Percentiles rank a stretch among this genome's conserved stretches.
Evolutionary conservation across 768 basidiomycete species (phyloP).

Genomic region (Dentipellis fragilis): DNA sequence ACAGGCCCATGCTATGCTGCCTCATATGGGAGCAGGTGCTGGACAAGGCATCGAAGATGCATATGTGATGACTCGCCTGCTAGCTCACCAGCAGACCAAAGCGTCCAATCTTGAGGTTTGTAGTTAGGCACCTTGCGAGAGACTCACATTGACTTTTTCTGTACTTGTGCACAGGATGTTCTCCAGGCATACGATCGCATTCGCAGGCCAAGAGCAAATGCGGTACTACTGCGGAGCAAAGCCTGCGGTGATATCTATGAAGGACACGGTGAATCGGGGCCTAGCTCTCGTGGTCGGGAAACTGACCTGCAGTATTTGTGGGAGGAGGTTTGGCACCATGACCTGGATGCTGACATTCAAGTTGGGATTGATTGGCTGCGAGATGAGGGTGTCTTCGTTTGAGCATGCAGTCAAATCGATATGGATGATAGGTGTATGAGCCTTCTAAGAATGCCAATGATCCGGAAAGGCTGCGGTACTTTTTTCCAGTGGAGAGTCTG

Average conservation of each 20-base stretch:
- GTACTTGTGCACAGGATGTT: conserved; percentile 25
- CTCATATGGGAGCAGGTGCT: conserved; percentile 48
- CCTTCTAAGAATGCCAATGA: no score
- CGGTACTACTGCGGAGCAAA: conserved; percentile 33
- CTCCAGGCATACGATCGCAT: conserved; percentile 36
- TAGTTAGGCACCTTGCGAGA: background rate
- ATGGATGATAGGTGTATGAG: no score
- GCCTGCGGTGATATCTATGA: conserved; percentile 36
- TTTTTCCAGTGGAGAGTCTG: no score
- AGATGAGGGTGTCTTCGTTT: background rate
- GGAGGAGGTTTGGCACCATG: conserved; percentile 41
- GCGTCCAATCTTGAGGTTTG: conserved; percentile 31
- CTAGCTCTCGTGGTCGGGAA: conserved; percentile 20
- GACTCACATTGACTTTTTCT: background rate
- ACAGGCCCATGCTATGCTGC: conserved; percentile 47
- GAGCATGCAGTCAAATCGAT: background rate
- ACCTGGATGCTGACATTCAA: conserved; percentile 11
- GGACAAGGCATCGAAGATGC: conserved; percentile 54
- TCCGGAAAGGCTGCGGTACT: no score
- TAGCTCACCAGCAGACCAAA: conserved; percentile 32
- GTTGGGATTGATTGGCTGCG: background rate
- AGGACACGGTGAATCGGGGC: conserved; percentile 24
- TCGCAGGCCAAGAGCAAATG: conserved; percentile 38
- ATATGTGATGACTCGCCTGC: conserved; percentile 34
- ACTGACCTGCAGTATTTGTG: conserved; percentile 29